Conservation (phyloP, 805 yeast genomes). For the Lipomyces yamadae region DNA sequence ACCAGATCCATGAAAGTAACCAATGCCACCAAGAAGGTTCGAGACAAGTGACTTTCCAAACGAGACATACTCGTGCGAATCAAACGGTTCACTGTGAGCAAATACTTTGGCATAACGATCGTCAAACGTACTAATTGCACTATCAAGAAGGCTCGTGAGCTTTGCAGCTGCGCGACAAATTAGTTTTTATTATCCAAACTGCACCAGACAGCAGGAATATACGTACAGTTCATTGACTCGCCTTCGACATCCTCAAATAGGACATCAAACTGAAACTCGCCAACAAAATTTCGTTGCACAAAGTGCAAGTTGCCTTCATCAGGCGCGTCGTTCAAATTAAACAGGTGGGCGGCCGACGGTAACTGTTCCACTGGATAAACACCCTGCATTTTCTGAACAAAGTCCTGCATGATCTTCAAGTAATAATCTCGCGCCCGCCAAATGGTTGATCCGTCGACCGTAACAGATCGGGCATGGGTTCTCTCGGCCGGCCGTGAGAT, state of each 20-base stretch:
- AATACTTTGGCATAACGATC: slow-evolving; percentile 58
- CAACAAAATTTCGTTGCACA: slow-evolving; percentile 75
- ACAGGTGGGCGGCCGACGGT: slow-evolving; percentile 52
- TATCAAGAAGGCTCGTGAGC: slow-evolving; percentile 42
- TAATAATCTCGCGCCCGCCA: slow-evolving; percentile 85
- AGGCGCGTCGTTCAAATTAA: slow-evolving; percentile 59
- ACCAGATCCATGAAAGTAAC: slow-evolving; percentile 84
- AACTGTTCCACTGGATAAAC: slow-evolving; percentile 38
- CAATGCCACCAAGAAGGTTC: slow-evolving; percentile 85
- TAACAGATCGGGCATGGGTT: slow-evolving; percentile 22
- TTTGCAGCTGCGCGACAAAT: slow-evolving; percentile 16
- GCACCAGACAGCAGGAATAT: background rate
- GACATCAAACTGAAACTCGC: slow-evolving; percentile 75
- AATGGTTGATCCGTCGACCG: slow-evolving; percentile 16
- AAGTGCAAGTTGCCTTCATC: slow-evolving; percentile 76
- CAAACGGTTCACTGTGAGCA: slow-evolving; percentile 60
- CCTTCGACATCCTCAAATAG: slow-evolving; percentile 39
- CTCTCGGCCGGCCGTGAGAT: slow-evolving; percentile 13
- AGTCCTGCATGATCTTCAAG: slow-evolving; percentile 69
- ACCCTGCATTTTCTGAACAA: slow-evolving; percentile 52
- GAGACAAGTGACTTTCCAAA: slow-evolving; percentile 84
- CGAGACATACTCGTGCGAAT: slow-evolving; percentile 48
- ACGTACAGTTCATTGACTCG: slow-evolving; percentile 27
- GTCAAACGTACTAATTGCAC: slow-evolving; percentile 52
- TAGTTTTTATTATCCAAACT: background rate